Base-by-base conservation (phyloP, 2,329 filamentous ascomycete genomes). In the Claviceps africana region DNA sequence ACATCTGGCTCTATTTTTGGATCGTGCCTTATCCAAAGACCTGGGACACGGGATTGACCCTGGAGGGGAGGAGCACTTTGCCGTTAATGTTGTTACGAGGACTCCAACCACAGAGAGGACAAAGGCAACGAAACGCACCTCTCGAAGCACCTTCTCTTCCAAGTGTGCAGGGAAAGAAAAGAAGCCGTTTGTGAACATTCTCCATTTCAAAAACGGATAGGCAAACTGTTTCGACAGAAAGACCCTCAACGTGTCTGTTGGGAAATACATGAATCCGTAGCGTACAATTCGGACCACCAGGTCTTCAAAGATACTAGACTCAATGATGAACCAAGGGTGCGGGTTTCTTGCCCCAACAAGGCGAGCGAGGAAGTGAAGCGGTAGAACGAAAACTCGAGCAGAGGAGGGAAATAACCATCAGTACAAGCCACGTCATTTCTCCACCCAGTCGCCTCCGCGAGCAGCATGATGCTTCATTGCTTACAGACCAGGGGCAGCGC, bases 161-260 rank as follows among this genome's bases (percentile, higher is more conserved):
- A 85, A 88, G 56, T 76, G 72, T 7, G 86, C 73, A 0, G 83
- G 83, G 28, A 73, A 78, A 47, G 68, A 74, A 28, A 82, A 54
- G 62, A 81, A 78, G 25, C 86, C 85, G 67, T 89, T 83, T 22
- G 86, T 75, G 47, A 88, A 65, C 78, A 90, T 82, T 37, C 87
- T 80, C 67, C 86, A 93, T 48, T 77, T 73, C 54, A 90, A 65
- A 64, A 91, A 91, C 0, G 86, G 86, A 48, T 88, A 64, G 1
- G 84, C 78, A 10, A 93, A 85, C 33, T 70, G 65, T 67, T 83
- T 88, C 7, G 81, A 84, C 64, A 93, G 88, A 72, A 93, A 91
- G 17, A 90, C 81, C 40, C 83, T 76, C 5, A 82, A 83, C 28
- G 91, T 77, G 35, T 70, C 73, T 9, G 84, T 75, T 2, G 84